A percentile compares a stretch with the other conserved stretches of the same genome.
These are phyloP conservation scores for Neurospora hispaniola DNA, from an alignment of 495 filamentous ascomycete species.

Conservation along the genomic window DNA sequence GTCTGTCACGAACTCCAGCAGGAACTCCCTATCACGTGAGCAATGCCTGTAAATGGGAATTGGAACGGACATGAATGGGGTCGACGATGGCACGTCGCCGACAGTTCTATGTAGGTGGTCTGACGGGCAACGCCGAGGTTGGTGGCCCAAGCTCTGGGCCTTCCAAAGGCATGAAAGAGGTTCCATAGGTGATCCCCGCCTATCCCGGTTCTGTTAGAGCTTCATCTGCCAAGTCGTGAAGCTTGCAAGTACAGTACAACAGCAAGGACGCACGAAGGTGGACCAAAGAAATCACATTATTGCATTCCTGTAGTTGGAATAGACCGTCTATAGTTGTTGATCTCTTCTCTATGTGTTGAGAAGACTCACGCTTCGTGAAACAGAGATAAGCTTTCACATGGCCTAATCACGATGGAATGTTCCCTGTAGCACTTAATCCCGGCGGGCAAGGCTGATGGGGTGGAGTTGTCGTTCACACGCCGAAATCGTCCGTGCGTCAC, in stretches of 20 bases:
- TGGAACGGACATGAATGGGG: not conserved
- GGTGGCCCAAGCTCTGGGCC: not conserved
- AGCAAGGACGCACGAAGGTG: not conserved
- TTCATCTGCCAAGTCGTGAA: not conserved
- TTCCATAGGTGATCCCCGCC: not conserved
- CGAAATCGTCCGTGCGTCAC: constrained; percentile 10
- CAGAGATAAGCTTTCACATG: not conserved
- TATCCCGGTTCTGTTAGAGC: not conserved
- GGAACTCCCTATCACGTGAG: not conserved
- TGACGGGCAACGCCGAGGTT: not conserved
- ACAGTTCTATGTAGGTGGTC: not conserved
- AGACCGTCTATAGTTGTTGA: not conserved
- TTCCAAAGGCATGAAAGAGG: not conserved
- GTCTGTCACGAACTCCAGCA: not conserved
- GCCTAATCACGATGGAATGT: not conserved
- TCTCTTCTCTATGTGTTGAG: not conserved
- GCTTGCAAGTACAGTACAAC: not conserved
- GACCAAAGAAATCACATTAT: no score
- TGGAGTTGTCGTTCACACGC: not conserved
- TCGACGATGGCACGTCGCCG: not conserved
- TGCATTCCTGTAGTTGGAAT: no score
- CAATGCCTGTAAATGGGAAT: not conserved
- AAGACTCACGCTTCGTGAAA: not conserved
- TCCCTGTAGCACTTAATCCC: not conserved
- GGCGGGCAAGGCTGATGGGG: not conserved